These are phyloP conservation scores for Fusarium pseudonygamai DNA, from an alignment of 2,329 filamentous ascomycete genomes.

Conservation along the genomic window DNA sequence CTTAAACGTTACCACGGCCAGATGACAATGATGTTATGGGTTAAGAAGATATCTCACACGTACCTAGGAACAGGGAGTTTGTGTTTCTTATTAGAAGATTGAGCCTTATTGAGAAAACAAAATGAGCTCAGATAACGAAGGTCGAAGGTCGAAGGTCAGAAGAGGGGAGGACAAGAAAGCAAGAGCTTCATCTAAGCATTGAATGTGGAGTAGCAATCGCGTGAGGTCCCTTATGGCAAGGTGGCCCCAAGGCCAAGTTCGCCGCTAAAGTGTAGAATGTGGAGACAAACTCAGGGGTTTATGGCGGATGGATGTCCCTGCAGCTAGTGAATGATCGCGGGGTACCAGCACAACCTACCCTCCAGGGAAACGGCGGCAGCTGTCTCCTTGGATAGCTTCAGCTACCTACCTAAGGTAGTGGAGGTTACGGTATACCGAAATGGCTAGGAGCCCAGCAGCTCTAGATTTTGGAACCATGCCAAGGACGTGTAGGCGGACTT, in stretches of 20 bases:
- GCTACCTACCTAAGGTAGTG: too few species aligned
- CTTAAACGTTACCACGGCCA: slow-evolving; percentile 31
- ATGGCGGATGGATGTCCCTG: slow-evolving; percentile 16
- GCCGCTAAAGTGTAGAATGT: slow-evolving; percentile 38
- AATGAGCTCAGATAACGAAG: slow-evolving; percentile 35
- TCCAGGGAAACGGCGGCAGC: not conserved
- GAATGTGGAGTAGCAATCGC: slow-evolving; percentile 41
- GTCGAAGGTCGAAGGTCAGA: slow-evolving; percentile 16
- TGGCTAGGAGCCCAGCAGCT: not conserved
- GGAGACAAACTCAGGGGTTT: slow-evolving; percentile 40
- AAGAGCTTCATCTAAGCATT: slow-evolving; percentile 33
- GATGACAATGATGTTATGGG: not conserved
- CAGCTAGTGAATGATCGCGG: slow-evolving; percentile 32
- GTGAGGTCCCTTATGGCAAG: slow-evolving; percentile 47
- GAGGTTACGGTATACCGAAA: not conserved
- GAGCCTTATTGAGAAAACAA: slow-evolving; percentile 36
- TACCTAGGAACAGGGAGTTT: slow-evolving; percentile 34
- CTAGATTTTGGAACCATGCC: not conserved
- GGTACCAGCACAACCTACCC: slow-evolving; percentile 26
- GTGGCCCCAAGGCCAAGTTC: slow-evolving; percentile 46
- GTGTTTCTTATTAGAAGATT: slow-evolving; percentile 1
- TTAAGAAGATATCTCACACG: slow-evolving; percentile 23
- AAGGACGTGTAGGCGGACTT: not conserved
- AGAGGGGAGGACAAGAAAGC: slow-evolving; percentile 23
- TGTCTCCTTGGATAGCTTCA: not conserved